Evolutionary conservation across 441 rosid genomes (phyloP), one percentile per base, ranked within the genome.

Genomic region (Eruca vesicaria): DNA sequence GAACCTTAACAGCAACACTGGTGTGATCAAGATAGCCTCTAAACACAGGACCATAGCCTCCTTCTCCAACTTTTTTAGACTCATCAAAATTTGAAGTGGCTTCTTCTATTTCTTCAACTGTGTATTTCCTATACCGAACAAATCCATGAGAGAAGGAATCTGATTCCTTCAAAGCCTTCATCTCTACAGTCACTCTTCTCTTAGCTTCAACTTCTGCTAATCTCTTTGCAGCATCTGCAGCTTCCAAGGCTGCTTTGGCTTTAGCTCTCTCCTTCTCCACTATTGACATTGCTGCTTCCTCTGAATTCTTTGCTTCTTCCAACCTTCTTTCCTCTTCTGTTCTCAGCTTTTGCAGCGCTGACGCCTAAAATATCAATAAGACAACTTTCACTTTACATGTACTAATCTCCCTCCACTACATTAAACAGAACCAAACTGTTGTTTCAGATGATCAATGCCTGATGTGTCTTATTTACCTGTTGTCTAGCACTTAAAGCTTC

Each of bases 401-500:
- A 60, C 23, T 15, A 29, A 41, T 59, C 15, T n/a, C 67, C 32
- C 21, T 53, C 29, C 28, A 11, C 20, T 56, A 53, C 63, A 20
- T 10, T 66, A 32, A 21, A 23, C 26, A 4, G 38, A 18, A 36
- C 36, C 11, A 36, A 56, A 16, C n/a, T 0, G 8, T 10, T 32
- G 55, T 28, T 52, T 52, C 9, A 10, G n/a, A 56, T 57, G 66
- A 1, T 10, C 0, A 28, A n/a, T 20, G 14, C 36, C 1, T 41
- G 7, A 41, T 48, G 52, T 36, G 10, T 36, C 16, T 58, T 15
- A 2, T 48, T n/a, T 76, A 90, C 99, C 91, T 88, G 85, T 68
- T 91, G 90, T 75, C 90, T 87, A 32, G 97, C 97, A 32, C 75
- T 72, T 32, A 96, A 85, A 58, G 99, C 97, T 88, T 91, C 97